These are phyloP conservation scores for Purpureocillium takamizusanense DNA, from an alignment of 2,329 filamentous ascomycete species.

Conservation along the genomic window DNA sequence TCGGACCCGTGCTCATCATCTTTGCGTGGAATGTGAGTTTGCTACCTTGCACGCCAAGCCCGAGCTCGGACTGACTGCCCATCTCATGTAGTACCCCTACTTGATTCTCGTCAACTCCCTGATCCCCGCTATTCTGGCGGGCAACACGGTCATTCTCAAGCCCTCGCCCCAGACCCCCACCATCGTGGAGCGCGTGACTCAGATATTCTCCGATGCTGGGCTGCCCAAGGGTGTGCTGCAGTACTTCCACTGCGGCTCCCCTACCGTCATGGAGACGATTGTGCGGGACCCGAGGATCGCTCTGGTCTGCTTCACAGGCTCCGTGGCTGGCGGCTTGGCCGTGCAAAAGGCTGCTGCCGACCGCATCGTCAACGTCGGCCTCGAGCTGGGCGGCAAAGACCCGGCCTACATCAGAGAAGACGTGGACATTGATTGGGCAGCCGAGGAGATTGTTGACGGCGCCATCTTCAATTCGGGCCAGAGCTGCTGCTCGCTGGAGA, in stretches of 20 bases:
- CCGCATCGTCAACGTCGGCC: conserved; percentile 73
- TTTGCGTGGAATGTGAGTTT: conserved; percentile 89
- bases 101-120: conserved; percentile 88
- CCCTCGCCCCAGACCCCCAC: conserved; percentile 93
- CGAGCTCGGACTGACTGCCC: conserved; percentile 3
- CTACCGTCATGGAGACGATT: conserved; percentile 65
- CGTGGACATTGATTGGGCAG: conserved; percentile 83
- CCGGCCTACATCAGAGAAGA: conserved; percentile 82
- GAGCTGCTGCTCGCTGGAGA: conserved; percentile 88
- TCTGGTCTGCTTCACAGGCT: conserved; percentile 88
- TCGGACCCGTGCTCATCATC: conserved; percentile 80
- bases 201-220: conserved; percentile 71
- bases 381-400: conserved; percentile 93
- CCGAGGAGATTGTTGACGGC: conserved; percentile 89
- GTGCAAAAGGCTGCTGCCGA: conserved; percentile 80
- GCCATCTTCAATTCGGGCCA: conserved; percentile 98
- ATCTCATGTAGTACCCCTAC: conserved; percentile 68
- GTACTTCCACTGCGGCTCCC: conserved; percentile 83
- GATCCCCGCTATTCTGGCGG: conserved; percentile 81
- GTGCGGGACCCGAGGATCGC: conserved; percentile 69
- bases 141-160: conserved; percentile 88
- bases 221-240: conserved; percentile 79
- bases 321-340: conserved; percentile 76
- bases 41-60: neutral
- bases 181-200: conserved; percentile 72